Evolutionary conservation across 1,284 basidiomycete species (phyloP), one percentile per base, ranked within the genome.

Genomic region (Salmacisia buchloeana): DNA sequence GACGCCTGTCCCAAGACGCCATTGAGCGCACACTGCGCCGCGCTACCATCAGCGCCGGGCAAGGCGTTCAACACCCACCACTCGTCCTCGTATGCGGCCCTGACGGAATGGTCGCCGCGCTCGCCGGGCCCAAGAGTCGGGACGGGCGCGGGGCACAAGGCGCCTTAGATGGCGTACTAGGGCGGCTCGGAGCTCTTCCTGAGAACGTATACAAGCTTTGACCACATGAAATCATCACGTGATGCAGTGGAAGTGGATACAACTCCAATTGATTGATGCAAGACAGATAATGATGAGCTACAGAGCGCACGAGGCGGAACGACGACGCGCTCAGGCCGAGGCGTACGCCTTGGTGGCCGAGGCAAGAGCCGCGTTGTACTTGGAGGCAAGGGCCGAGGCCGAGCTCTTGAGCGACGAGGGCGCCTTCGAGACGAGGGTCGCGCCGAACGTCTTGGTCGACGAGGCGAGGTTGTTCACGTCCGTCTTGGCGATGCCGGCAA

Each of bases 401-500:
- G 36, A 49, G 2, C 23, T 58, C 33, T 58, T 21, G 57, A 15
- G 23, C 13, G 33, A 49, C 15, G 27, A 9, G 21, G 63, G 63
- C 7, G 63, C 39, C 54, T 57, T 58, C 21, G 21, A 25, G 21
- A 65, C 41, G 3, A 65, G 60, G 21, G 63, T 60, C n/a, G 33
- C 35, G 29, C 36, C 60, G 36, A 62, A 65, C 23, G 61, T 46
- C 45, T 62, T 9, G 9, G 52, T 58, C 31, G 64, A 61, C 2
- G 49, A 38, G 35, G 33, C 29, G n/a, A 65, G 23, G 61, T 39
- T 61, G 36, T 61, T 57, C 23, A 58, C 21, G 29, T 62, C 61
- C 2, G 25, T 35, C 45, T 62, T 49, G 38, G 63, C 61, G 34
- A 65, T 46, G 29, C 60, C 60, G 25, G 61, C 25, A 15, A 65